Base-by-base conservation (phyloP, 2,329 filamentous ascomycete genomes). In the Fusarium lyarnte region DNA sequence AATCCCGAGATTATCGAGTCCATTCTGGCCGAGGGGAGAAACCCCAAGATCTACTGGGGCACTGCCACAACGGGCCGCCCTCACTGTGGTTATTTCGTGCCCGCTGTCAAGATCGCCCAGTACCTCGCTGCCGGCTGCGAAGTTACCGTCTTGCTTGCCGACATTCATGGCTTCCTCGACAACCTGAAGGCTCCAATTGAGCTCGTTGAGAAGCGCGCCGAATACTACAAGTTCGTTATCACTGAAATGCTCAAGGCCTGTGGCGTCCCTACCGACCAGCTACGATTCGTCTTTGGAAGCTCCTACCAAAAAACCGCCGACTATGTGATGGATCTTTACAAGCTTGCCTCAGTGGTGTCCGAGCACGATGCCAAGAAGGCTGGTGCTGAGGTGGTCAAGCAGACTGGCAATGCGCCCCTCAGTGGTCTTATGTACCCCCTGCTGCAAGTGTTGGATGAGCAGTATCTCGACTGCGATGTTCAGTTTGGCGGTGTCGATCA, bases 341-440 rank as follows among this genome's bases (percentile, higher is more conserved):
- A 92, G 79, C 81, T 98, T 73, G 88, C 87, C 49, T 89, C 89
- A 7, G 82, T 93, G 58, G 89, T 92, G 9, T 91, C 91, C 19
- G 90, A 94, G 82, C 90, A 95, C 79, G 91, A 96, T 78, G 94
- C 94, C 21, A 94, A 94, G 83, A 96, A 94, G 83, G 95, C 95
- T 0, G 95, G 95, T 42, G 93, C 94, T 4, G 96, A 98, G 82
- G 90, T 98, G 12, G 95, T 99, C 74, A 98, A 98, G 87, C 94
- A 98, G 85, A 90, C 92, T 7, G 88, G 89, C 63, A 94, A 95
- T 78, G 89, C 92, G 11, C 88, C 92, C 3, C 81, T 95, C 45
- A 90, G 82, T 53, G 82, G 82, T 31, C 78, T 84, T 5, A 77
- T 84, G 55, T 84, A 84, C 78, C 83, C 83, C 13, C 78, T 84